A percentile compares a stretch with the other conserved stretches of the same genome.
These are phyloP conservation scores for Astraeus odoratus DNA, from an alignment of 768 basidiomycete genomes.

Conservation along the genomic window DNA sequence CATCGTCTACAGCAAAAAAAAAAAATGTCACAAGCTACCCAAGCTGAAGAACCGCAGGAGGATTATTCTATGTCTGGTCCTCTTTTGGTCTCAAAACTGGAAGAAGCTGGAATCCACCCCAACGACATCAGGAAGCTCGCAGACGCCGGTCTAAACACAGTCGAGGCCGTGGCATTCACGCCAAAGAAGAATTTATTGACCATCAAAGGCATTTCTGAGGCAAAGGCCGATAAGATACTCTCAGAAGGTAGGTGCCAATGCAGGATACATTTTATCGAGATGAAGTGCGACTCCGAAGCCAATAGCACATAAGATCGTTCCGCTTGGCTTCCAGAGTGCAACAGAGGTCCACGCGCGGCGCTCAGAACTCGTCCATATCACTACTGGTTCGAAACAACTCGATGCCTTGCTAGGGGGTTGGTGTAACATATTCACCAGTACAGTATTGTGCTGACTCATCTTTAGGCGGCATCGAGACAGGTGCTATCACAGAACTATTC, in stretches of 20 bases:
- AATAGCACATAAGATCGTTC: constrained; percentile 90
- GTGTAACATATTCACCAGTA: constrained; percentile 9
- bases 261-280: neutral
- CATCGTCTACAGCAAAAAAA: neutral
- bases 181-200: constrained; percentile 87
- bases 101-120: constrained; percentile 83
- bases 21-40: constrained; percentile 42
- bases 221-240: constrained; percentile 95
- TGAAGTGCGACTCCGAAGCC: constrained; percentile 7
- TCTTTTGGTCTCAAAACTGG: constrained; percentile 73
- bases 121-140: constrained; percentile 94
- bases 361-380: constrained; percentile 92
- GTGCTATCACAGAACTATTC: constrained; percentile 95
- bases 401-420: constrained; percentile 91
- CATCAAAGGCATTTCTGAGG: constrained; percentile 95
- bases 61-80: constrained; percentile 66
- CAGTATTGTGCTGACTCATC: constrained; percentile 10
- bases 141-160: constrained; percentile 87
- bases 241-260: constrained; percentile 61
- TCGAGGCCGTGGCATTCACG: constrained; percentile 94
- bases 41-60: constrained; percentile 43
- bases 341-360: constrained; percentile 95
- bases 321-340: constrained; percentile 95
- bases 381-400: constrained; percentile 92
- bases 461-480: constrained; percentile 92